Evolutionary conservation across 108 stramenopile genomes (phyloP).

Genomic region (Skeletonema menzelii): DNA sequence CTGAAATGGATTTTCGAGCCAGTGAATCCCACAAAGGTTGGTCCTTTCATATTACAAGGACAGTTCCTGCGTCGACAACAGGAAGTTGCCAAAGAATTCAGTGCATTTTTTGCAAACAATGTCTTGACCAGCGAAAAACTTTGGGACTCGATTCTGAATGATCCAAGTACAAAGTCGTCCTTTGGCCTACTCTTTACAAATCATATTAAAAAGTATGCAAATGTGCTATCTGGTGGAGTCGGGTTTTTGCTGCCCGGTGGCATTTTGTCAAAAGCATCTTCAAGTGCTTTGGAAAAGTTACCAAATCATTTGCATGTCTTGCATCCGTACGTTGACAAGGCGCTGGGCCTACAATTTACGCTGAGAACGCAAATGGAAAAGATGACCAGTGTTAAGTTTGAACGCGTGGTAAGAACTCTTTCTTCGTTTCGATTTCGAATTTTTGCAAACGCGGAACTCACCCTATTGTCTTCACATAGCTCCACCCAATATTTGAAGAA

Average conservation of each 20-base stretch:
- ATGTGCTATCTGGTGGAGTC: constrained; percentile 56
- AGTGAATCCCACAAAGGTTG: constrained; percentile 86
- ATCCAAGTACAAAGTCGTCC: constrained; percentile 66
- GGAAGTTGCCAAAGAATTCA: constrained; percentile 85
- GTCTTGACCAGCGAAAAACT: constrained; percentile 77
- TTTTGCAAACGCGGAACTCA: background rate
- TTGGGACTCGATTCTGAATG: constrained; percentile 77
- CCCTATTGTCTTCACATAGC: background rate
- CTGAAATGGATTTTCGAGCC: constrained; percentile 96
- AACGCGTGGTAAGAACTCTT: constrained; percentile 57
- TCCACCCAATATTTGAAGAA: constrained; percentile 96
- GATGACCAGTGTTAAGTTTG: constrained; percentile 88
- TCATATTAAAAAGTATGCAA: constrained; percentile 63
- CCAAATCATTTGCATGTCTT: constrained; percentile 78
- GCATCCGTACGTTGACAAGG: constrained; percentile 81
- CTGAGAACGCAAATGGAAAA: constrained; percentile 84
- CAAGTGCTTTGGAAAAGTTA: constrained; percentile 57
- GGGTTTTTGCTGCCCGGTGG: constrained; percentile 38
- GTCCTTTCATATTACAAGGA: constrained; percentile 92
- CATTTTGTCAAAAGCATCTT: constrained; percentile 43
- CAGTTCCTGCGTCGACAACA: constrained; percentile 90
- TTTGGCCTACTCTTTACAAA: constrained; percentile 55
- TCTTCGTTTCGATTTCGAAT: background rate
- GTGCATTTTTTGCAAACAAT: constrained; percentile 78
- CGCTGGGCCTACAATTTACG: constrained; percentile 76